Evolutionary conservation across 1,139 yeast genomes (phyloP).

Genomic region (Diutina rugosa): DNA sequence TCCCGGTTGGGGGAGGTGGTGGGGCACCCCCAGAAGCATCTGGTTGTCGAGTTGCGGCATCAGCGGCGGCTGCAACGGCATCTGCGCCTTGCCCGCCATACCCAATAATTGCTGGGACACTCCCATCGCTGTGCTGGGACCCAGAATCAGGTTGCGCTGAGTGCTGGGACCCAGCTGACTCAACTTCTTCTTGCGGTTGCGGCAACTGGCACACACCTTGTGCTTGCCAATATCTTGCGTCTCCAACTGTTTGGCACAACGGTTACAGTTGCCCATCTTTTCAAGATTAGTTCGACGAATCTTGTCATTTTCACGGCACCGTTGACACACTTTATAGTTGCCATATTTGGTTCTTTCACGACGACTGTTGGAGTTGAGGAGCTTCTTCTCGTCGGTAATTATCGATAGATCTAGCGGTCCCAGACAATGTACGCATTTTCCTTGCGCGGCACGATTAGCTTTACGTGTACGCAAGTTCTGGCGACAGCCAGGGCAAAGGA

Average conservation of each 20-base stretch:
- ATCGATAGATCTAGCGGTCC: slow-evolving; percentile 42
- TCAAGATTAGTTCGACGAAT: slow-evolving; percentile 43
- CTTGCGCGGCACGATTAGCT: slow-evolving; percentile 46
- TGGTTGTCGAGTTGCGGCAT: neutral
- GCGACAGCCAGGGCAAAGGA: slow-evolving; percentile 48
- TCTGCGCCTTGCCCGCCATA: neutral
- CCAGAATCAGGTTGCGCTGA: neutral
- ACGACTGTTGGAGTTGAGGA: slow-evolving; percentile 4
- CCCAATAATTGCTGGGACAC: slow-evolving; percentile 1
- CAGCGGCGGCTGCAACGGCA: neutral
- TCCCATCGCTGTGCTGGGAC: neutral
- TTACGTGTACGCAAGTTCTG: slow-evolving; percentile 40
- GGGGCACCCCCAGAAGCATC: neutral
- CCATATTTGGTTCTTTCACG: slow-evolving; percentile 13
- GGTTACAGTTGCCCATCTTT: slow-evolving; percentile 44
- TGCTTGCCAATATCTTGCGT: slow-evolving; percentile 35
- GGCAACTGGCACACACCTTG: slow-evolving; percentile 42
- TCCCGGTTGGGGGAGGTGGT: neutral
- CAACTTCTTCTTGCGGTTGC: slow-evolving; percentile 36
- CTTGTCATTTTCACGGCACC: slow-evolving; percentile 52
- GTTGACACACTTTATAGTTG: slow-evolving; percentile 44
- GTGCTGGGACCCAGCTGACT: slow-evolving; percentile 5
- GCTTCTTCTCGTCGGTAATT: slow-evolving; percentile 11
- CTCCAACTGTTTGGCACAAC: slow-evolving; percentile 40
- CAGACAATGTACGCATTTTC: slow-evolving; percentile 56